Conservation (phyloP, 352 stramenopile species). For the Pythium aristosporum region DNA sequence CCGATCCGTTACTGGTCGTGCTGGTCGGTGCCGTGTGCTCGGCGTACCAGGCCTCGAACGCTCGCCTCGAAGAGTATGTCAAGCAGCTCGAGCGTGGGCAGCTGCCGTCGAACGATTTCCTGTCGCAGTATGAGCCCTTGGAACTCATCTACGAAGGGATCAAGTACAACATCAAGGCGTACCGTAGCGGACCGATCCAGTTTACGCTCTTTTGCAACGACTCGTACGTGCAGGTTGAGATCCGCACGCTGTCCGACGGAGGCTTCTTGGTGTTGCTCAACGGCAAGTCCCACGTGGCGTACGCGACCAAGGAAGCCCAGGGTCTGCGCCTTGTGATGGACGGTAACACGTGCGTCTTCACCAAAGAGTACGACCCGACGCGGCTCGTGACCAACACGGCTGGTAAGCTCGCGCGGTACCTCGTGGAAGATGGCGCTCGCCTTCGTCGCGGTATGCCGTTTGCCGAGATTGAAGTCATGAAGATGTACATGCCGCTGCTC, state of each 20-base stretch:
- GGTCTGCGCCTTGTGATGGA: conserved; percentile 93
- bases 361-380: conserved; percentile 99
- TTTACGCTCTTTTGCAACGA: conserved; percentile 92
- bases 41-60: conserved; percentile 78
- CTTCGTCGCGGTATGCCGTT: conserved; percentile 85
- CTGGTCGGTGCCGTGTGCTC: conserved; percentile 87
- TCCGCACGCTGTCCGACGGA: conserved; percentile 96
- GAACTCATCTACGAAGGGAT: conserved; percentile 99
- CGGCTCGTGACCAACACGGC: conserved; percentile 97
- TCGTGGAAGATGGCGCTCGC: conserved; percentile 95
- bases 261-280: conserved; percentile 97
- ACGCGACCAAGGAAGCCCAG: conserved; percentile 91
- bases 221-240: conserved; percentile 91
- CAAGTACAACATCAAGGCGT: conserved; percentile 97
- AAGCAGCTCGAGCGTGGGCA: conserved; percentile 89
- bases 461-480: conserved; percentile 98
- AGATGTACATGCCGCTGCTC: conserved; percentile 99
- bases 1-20: conserved; percentile 85
- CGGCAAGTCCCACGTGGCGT: conserved; percentile 96
- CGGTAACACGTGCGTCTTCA: conserved; percentile 96
- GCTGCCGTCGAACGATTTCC: conserved; percentile 86
- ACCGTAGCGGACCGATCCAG: conserved; percentile 86
- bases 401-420: conserved; percentile 98
- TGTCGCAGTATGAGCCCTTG: conserved; percentile 84
- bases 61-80: conserved; percentile 75